Conservation (phyloP, 2,329 filamentous ascomycete genomes). For the Xylariaceae sp. region DNA sequence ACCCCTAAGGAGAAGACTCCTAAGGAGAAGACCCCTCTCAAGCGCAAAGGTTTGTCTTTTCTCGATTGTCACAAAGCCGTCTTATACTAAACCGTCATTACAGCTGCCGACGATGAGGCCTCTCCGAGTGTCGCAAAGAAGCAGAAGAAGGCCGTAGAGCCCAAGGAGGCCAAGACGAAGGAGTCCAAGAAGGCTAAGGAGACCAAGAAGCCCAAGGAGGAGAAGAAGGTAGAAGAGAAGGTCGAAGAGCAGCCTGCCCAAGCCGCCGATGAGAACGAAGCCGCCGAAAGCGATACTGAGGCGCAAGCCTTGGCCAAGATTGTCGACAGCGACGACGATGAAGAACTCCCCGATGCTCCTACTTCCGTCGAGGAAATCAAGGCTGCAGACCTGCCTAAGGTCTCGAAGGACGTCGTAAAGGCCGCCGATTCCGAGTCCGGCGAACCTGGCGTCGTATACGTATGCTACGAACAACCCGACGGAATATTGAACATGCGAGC, state of each 20-base stretch:
- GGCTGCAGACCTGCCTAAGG: constrained; percentile 46
- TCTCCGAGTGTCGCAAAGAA: constrained; percentile 36
- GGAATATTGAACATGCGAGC: background rate
- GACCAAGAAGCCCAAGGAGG: constrained; percentile 6
- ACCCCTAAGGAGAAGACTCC: constrained; percentile 12
- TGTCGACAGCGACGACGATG: constrained; percentile 42
- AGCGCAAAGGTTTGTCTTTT: constrained; percentile 36
- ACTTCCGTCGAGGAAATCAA: constrained; percentile 43
- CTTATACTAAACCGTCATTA: constrained; percentile 4
- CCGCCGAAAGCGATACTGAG: constrained; percentile 35
- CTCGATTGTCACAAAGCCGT: background rate
- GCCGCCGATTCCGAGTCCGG: constrained; percentile 36
- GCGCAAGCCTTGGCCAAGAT: constrained; percentile 42
- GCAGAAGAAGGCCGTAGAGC: constrained; percentile 18
- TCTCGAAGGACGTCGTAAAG: constrained; percentile 42
- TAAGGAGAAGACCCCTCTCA: constrained; percentile 33
- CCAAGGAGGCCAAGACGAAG: constrained; percentile 29
- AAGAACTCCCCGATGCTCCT: constrained; percentile 22
- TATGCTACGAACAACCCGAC: constrained; percentile 35
- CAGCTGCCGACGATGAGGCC: constrained; percentile 19
- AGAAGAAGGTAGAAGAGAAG: constrained; percentile 25
- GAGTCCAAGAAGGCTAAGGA: constrained; percentile 30
- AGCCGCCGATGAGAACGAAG: constrained; percentile 32
- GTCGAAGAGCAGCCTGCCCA: constrained; percentile 28
- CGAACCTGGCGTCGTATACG: constrained; percentile 74